Base-by-base conservation (phyloP, 345 rosid genomes). In the Populus tremula region DNA sequence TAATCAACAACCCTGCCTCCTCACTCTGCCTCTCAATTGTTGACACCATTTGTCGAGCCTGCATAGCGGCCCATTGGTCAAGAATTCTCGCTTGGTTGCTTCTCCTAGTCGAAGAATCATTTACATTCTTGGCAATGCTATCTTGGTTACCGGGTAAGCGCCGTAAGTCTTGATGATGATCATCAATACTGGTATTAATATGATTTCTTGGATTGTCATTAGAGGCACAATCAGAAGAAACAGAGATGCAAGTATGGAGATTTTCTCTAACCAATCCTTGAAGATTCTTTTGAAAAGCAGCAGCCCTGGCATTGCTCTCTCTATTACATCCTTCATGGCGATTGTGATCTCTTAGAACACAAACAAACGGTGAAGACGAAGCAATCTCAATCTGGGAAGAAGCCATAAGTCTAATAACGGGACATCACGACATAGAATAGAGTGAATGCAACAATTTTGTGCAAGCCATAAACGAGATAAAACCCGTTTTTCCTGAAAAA, bases 381-480 rank as follows among this genome's bases (percentile, higher is more conserved):
- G 81, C 87, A 29, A 91, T 77, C 84, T 91, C 93, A 0, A 92
- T 89, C 36, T 90, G 90, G 2, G 91, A 91, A 38, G 90, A 91
- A 18, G 92, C 96, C 98, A 94, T 92, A 50, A 36, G 54, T 33
- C 41, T 38, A 69, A 43, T 9, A n/a, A 4, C 1, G 3, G 14
- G 8, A 25, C 43, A 31, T 33, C 45, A 21, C 29, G 25, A 65
- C 38, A 33, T 4, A 6, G 17, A 23, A 61, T 20, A 50, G 8
- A 31, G 36, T 2, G 38, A 9, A 59, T 17, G 36, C 27, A 2
- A 20, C 76, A 27, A 12, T 63, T 63, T 2, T 20, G 45, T 8
- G 53, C 71, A 18, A 6, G 13, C 18, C 64, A 49, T 27, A 5
- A 67, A 73, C 5, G 29, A 49, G 43, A 50, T 8, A 41, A 7